These are phyloP conservation scores for Wallemia ichthyophaga DNA, from an alignment of 1,284 basidiomycete genomes.

Conservation along the genomic window DNA sequence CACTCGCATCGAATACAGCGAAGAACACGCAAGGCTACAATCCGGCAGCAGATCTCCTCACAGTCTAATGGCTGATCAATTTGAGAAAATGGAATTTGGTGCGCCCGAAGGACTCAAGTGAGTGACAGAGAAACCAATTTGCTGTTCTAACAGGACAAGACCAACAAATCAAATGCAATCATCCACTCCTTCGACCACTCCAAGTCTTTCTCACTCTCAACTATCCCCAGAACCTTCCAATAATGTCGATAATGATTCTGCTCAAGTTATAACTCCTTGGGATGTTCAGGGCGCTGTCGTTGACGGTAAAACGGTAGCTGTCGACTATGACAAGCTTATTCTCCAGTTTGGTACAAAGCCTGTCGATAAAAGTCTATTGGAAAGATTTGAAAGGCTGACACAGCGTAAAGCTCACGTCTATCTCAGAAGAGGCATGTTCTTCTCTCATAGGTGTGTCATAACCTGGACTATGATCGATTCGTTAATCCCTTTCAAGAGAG, in stretches of 20 bases:
- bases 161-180: not conserved
- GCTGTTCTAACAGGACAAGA: not conserved
- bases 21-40: not conserved
- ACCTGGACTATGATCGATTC: slow-evolving; percentile 1
- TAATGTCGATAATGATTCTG: slow-evolving; percentile 13
- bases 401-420: slow-evolving; percentile 73
- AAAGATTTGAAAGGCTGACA: slow-evolving; percentile 71
- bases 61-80: not conserved
- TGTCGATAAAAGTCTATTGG: slow-evolving; percentile 44
- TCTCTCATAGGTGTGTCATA: slow-evolving; percentile 58
- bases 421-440: slow-evolving; percentile 77
- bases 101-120: not conserved
- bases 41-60: not conserved
- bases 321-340: slow-evolving; percentile 89
- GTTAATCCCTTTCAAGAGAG: slow-evolving; percentile 26
- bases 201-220: not conserved
- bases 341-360: slow-evolving; percentile 74
- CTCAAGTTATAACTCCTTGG: slow-evolving; percentile 88
- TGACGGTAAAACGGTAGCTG: slow-evolving; percentile 66
- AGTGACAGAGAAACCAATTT: no score
- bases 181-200: not conserved
- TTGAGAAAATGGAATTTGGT: not conserved
- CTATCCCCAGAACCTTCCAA: not conserved
- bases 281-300: slow-evolving; percentile 83
- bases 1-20: no score